These are phyloP conservation scores for Backusella luteola DNA, from an alignment of 192 early-diverging fungal species.

Conservation along the genomic window DNA sequence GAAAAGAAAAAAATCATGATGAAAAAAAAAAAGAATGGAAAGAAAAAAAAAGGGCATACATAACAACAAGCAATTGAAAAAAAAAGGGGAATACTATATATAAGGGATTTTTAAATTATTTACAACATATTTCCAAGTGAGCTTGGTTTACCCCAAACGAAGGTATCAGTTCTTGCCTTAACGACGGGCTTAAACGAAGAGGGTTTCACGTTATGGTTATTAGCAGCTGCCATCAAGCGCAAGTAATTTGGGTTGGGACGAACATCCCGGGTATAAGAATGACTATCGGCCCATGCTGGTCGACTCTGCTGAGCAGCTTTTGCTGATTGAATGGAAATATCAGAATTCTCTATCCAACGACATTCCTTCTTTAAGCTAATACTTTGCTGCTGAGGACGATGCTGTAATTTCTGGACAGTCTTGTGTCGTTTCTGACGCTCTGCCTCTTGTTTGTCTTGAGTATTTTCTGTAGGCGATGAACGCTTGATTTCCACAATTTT, in stretches of 20 bases:
- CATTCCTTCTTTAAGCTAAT: background rate
- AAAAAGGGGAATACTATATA: background rate
- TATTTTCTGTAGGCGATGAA: background rate
- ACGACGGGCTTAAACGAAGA: background rate
- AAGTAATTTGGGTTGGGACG: conserved; percentile 5
- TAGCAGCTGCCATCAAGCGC: background rate
- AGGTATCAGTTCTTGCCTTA: background rate
- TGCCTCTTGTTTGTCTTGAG: background rate
- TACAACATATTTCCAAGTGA: conserved; percentile 2
- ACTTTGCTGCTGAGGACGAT: background rate
- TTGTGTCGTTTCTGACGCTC: conserved; percentile 12
- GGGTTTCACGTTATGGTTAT: background rate
- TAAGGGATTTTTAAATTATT: background rate
- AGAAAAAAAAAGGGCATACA: background rate
- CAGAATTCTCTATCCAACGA: conserved; percentile 11
- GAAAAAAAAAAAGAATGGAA: background rate
- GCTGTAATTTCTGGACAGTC: background rate
- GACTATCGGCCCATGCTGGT: background rate
- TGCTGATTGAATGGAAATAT: background rate
- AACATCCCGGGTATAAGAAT: background rate
- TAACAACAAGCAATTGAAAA: background rate
- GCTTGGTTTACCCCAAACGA: background rate
- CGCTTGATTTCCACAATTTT: background rate
- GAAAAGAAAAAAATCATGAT: background rate
- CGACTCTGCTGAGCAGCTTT: background rate